Evolutionary conservation across 2,329 filamentous ascomycete species (phyloP), one percentile per base, ranked within the genome.

Genomic region (Didymosphaeria variabile): DNA sequence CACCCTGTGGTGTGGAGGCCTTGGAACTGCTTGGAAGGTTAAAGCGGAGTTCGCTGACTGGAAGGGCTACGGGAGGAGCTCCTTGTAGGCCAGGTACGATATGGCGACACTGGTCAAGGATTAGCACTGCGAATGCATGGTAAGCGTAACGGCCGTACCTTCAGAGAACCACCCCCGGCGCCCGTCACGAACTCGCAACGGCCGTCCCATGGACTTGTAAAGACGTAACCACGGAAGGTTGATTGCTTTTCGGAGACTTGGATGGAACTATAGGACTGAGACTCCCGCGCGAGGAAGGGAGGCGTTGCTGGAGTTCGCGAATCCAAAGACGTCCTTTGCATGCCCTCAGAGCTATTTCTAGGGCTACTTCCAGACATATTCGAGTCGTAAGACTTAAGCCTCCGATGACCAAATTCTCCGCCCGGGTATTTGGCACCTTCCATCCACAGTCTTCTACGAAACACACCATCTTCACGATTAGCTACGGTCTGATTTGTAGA

Each of bases 11-110:
- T 40, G 67, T 75, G n/a, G 67, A 67, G 55, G 56, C 71, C 54
- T 69, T 79, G 52, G 64, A 76, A 64, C 83, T 77, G 52, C 85
- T 87, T 1, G 93, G 93, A 0, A 97, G 85, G 74, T 97, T 97
- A 83, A 97, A 97, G 19, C 94, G 88, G 61, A 98, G 82, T 77
- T 97, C 94, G 76, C 92, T 96, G 29, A 97, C 87, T 1, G 84
- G 81, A 69, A 83, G 70, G 61, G 82, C 58, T 70, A 68, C 49
- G 66, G 70, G 74, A 44, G 71, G 59, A 31, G 71, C 72, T 55
- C 70, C 70, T 68, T 79, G 72, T 59, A 71, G 72, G 57, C 82
- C 81, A 31, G 86, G 84, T 1, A 93, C 82, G n/a, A 86, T 80
- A 76, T 96, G 92, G 58, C 88, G 88, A 78, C 91, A 94, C 75